phyloP scores from a whole-genome alignment of 805 yeast genomes.

The Candida qinlingensis region DNA sequence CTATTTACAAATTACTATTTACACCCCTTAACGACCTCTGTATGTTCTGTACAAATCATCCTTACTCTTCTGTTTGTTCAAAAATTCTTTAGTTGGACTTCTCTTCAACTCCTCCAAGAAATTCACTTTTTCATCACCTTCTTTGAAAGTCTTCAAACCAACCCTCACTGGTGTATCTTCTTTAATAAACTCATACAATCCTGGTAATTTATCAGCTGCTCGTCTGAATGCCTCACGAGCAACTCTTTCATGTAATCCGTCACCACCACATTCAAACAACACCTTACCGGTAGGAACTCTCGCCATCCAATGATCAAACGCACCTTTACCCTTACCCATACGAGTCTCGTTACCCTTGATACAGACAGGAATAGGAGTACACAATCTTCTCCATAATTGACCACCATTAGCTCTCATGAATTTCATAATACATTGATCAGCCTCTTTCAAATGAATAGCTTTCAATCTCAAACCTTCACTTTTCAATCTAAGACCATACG shows the following conservation, averaged over 20 bases:
- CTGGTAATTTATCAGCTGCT: slow-evolving; percentile 90
- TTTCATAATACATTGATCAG: slow-evolving; percentile 81
- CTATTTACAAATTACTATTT: slow-evolving; percentile 10
- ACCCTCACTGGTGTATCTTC: slow-evolving; percentile 62
- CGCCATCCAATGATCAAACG: slow-evolving; percentile 94
- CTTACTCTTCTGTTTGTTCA: slow-evolving; percentile 47
- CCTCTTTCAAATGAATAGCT: slow-evolving; percentile 86
- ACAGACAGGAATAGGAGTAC: slow-evolving; percentile 85
- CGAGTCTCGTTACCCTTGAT: slow-evolving; percentile 97
- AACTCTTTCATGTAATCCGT: slow-evolving; percentile 75
- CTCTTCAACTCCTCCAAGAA: slow-evolving; percentile 47
- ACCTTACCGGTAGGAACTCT: slow-evolving; percentile 95
- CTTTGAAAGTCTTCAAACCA: slow-evolving; percentile 55
- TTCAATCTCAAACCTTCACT: slow-evolving; percentile 83
- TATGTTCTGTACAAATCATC: slow-evolving; percentile 50
- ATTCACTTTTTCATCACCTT: slow-evolving; percentile 40
- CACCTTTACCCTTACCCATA: slow-evolving; percentile 99
- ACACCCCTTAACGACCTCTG: slow-evolving; percentile 47
- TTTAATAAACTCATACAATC: slow-evolving; percentile 79
- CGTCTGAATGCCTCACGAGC: slow-evolving; percentile 88
- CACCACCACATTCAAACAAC: slow-evolving; percentile 75
- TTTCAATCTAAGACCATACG: slow-evolving; percentile 80
- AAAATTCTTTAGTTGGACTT: slow-evolving; percentile 62
- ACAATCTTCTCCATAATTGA: slow-evolving; percentile 70
- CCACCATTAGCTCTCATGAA: slow-evolving; percentile 77